Evolutionary conservation across 768 basidiomycete species (phyloP), one percentile per base, ranked within the genome.

Genomic region (Serendipita sp.): DNA sequence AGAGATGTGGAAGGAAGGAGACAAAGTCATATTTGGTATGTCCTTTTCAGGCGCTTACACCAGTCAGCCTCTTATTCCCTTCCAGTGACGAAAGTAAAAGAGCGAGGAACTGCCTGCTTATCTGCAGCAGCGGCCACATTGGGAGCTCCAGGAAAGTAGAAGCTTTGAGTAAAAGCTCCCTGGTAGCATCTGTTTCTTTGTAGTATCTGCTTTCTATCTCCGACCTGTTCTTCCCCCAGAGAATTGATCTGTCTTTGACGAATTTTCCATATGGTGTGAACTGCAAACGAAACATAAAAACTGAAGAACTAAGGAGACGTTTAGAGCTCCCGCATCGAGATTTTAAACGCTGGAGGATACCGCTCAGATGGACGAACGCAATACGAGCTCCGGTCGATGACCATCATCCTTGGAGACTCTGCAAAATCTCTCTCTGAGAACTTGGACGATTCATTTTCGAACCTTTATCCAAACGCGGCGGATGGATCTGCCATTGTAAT

Each of bases 1-100:
- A 0, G 85, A 91, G 73, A 97, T 98, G 95, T 99, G 96, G 96
- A 96, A 93, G 73, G 92, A 96, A 70, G 89, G 86, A 2, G 74
- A 80, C 67, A 96, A 85, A 75, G 86, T 98, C 64, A 84, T 97
- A 60, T 99, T 99, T 74, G 78, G 92, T 96, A 69, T 72, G 91
- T 81, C 24, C 0, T 3, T n/a, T 11, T 11, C 0, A 34, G 24
- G 16, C 15, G 13, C 30, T 7, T 1, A 15, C 38, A 45, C 30
- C 46, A 8, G n/a, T 46, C 32, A 38, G 63, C 35, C 65, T 64
- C 16, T 45, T 28, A 37, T 54, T 18, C 54, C 28, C 37, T 30
- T 2, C 38, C 38, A 97, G 94, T 77, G 63, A 83, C 86, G 30
- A 96, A 92, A 75, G 88, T 90, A 41, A 96, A 95, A 75, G 94